These are phyloP conservation scores for Curvularia hawaiiensis DNA, from an alignment of 2,329 filamentous ascomycete genomes.

Conservation along the genomic window DNA sequence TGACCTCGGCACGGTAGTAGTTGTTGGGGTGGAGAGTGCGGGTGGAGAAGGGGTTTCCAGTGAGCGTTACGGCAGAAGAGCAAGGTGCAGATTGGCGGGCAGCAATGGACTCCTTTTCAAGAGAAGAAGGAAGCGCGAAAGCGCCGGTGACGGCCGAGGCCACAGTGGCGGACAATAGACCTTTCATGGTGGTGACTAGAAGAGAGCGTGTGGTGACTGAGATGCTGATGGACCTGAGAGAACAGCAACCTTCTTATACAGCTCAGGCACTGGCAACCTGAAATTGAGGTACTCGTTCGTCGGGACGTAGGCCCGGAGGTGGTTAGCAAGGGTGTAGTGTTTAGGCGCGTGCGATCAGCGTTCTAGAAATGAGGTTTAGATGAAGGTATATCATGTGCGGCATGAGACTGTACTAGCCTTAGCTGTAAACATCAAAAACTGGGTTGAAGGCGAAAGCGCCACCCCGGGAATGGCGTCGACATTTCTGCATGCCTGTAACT, in stretches of 20 bases:
- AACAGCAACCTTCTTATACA: constrained; percentile 38
- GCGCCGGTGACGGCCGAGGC: constrained; percentile 43
- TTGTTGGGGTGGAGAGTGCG: constrained; percentile 59
- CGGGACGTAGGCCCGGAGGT: constrained; percentile 46
- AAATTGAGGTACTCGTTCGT: constrained; percentile 23
- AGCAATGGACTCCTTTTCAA: constrained; percentile 41
- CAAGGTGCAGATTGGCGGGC: constrained; percentile 40
- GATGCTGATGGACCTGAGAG: constrained; percentile 23
- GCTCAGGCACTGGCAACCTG: constrained; percentile 13
- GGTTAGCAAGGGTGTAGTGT: constrained; percentile 34
- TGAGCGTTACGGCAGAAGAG: constrained; percentile 44
- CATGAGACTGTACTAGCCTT: constrained; percentile 33
- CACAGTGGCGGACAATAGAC: constrained; percentile 40
- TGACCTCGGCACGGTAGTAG: constrained; percentile 60
- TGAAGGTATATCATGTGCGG: constrained; percentile 31
- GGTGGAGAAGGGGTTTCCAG: constrained; percentile 60
- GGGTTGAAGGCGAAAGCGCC: constrained; percentile 16
- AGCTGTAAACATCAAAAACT: constrained; percentile 8
- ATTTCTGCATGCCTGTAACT: constrained; percentile 10
- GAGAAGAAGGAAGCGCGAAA: constrained; percentile 42
- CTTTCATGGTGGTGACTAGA: constrained; percentile 42
- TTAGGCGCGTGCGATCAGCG: constrained; percentile 36
- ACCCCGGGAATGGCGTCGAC: constrained; percentile 17
- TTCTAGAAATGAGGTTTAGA: constrained; percentile 40
- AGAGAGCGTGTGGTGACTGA: constrained; percentile 26